Base-by-base conservation (phyloP, 139 green algal species). In the Nannochloris sp. region DNA sequence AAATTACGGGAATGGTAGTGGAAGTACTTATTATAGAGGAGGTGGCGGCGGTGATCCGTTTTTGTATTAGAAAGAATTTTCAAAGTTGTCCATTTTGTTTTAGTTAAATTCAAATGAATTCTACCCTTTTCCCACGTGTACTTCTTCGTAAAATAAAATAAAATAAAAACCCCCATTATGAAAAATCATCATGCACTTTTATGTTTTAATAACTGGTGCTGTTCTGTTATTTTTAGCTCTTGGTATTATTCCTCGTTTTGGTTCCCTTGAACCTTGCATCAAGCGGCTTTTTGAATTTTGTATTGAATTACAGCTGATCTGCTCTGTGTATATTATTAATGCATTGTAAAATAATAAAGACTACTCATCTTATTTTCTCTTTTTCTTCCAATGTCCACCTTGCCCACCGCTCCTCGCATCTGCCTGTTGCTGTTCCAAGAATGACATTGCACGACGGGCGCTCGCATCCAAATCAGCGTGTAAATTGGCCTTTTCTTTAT, bases 381-480 rank as follows among this genome's bases (percentile, higher is more conserved):
- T 80, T 61, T 89, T 85, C 58, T 87, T 85, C 75, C 90, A 89
- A 78, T 92, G 87, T 36, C 90, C 90, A 7, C 74, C 70, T 83
- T 97, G 90, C 14, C 91, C 91, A 24, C 90, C 91, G 63, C 71
- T 87, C 58, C 84, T 85, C 37, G 92, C 72, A 69, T 97, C 90
- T 3, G 84, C 65, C 70, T 92, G 83, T 62, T 90, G 83, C 44
- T 83, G 60, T 69, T 93, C 62, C 78, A 97, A 42, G 47, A 91
- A 88, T 2, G 80, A 64, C 38, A 91, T 83, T 14, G 78, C 57
- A 45, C 8, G 30, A 3, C 29, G 15, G 4, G 54, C 62, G 27
- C 62, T 76, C 7, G 38, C 47, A 37, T 64, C 73, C 33, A 78
- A 37, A 39, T 80, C 67, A n/a, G 64, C 64, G 42, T 74, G 71